phyloP scores from a whole-genome alignment of 495 filamentous ascomycete genomes.

The Hypomontagnella submonticulosa region DNA sequence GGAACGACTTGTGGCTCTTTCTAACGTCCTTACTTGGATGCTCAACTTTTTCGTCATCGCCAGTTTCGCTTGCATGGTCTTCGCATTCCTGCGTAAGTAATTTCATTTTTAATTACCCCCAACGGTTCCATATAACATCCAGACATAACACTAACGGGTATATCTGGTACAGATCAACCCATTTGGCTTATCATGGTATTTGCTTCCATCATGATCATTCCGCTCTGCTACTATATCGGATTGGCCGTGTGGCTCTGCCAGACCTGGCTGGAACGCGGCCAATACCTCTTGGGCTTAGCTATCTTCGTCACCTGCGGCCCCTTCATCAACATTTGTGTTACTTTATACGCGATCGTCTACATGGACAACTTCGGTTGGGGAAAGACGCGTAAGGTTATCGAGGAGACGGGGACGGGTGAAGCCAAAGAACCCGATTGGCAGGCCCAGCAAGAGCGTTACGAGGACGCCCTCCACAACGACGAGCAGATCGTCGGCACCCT shows the following conservation, averaged over 20 bases:
- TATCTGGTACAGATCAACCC: slow-evolving; percentile 28
- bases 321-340: slow-evolving; percentile 48
- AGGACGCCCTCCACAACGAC: slow-evolving; percentile 29
- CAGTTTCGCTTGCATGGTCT: slow-evolving; percentile 40
- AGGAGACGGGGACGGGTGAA: slow-evolving; percentile 41
- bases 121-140: not conserved
- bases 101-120: not conserved
- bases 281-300: slow-evolving; percentile 37
- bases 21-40: slow-evolving; percentile 44
- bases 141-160: slow-evolving; percentile 5
- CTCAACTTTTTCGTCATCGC: slow-evolving; percentile 50
- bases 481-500: slow-evolving; percentile 37
- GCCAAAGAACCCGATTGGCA: slow-evolving; percentile 29
- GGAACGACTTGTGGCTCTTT: slow-evolving; percentile 46
- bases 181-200: slow-evolving; percentile 45
- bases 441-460: slow-evolving; percentile 23
- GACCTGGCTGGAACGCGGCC: slow-evolving; percentile 31
- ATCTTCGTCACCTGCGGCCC: slow-evolving; percentile 39
- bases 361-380: slow-evolving; percentile 50
- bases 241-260: slow-evolving; percentile 44
- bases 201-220: slow-evolving; percentile 45
- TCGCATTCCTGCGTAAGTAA: slow-evolving; percentile 38
- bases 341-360: slow-evolving; percentile 41
- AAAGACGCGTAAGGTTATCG: slow-evolving; percentile 50
- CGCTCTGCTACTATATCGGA: slow-evolving; percentile 35